A percentile compares a stretch with the other conserved stretches of the same genome.
These are phyloP conservation scores for Didymella keratinophila DNA, from an alignment of 2,329 filamentous ascomycete genomes.

Conservation along the genomic window DNA sequence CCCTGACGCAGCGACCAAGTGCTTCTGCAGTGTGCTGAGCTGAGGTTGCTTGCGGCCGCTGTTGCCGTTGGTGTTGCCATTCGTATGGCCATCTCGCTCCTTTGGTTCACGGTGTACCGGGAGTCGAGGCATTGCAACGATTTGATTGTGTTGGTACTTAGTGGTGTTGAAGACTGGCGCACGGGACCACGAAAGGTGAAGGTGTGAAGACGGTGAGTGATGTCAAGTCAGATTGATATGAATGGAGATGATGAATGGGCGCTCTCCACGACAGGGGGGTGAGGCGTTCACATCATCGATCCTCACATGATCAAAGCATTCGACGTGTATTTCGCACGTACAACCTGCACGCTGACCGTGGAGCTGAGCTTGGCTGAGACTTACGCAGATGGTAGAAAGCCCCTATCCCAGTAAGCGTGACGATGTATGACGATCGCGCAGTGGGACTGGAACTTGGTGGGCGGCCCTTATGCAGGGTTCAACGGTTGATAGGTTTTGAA, in stretches of 20 bases:
- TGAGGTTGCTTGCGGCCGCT: slow-evolving; percentile 4
- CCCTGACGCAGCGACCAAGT: slow-evolving; percentile 37
- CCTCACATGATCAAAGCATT: neutral
- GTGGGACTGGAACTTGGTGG: neutral
- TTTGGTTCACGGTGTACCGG: neutral
- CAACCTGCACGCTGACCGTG: neutral
- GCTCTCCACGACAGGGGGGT: neutral
- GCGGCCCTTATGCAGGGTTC: slow-evolving; percentile 4
- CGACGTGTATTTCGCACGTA: neutral
- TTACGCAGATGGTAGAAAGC: neutral
- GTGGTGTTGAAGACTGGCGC: neutral
- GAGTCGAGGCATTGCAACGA: neutral
- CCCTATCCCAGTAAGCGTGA: neutral
- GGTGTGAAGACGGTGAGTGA: neutral
- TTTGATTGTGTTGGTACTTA: neutral
- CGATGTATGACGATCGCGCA: neutral
- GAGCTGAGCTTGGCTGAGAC: neutral
- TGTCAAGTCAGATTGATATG: neutral
- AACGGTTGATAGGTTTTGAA: slow-evolving; percentile 6
- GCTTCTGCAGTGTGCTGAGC: slow-evolving; percentile 25
- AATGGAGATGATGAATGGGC: neutral
- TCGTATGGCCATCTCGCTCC: neutral
- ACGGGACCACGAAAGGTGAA: no score
- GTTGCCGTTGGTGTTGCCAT: neutral
- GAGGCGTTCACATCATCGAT: neutral